Conservation (phyloP, 495 filamentous ascomycete species). For the Hyaloscypha variabilis region DNA sequence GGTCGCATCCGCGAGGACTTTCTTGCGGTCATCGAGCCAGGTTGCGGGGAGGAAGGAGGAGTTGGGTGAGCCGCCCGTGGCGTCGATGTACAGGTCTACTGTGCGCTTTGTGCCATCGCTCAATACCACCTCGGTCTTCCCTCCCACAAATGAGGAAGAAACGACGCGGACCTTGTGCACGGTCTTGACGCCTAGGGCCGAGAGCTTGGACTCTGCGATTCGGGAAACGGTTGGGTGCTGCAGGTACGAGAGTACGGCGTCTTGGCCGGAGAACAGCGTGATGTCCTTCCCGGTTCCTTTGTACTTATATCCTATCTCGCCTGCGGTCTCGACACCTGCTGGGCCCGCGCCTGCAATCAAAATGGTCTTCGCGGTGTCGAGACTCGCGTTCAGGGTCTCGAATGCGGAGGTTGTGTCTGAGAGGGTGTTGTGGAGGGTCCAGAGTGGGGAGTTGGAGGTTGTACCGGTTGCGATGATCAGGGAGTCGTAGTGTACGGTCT, state of each 20-base stretch:
- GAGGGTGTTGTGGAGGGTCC: slow-evolving; percentile 36
- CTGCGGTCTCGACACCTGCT: slow-evolving; percentile 63
- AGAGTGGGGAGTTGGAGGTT: slow-evolving; percentile 49
- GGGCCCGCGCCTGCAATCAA: slow-evolving; percentile 69
- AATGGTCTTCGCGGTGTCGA: slow-evolving; percentile 54
- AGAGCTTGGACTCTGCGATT: slow-evolving; percentile 36
- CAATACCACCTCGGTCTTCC: slow-evolving; percentile 37
- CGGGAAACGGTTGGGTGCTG: slow-evolving; percentile 49
- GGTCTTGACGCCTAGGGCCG: slow-evolving; percentile 37
- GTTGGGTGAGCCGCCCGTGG: slow-evolving; percentile 40
- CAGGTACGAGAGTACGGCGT: slow-evolving; percentile 33
- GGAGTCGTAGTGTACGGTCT: slow-evolving; percentile 44
- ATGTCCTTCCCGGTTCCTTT: slow-evolving; percentile 40
- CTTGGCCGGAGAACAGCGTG: slow-evolving; percentile 28
- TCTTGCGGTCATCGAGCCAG: slow-evolving; percentile 33
- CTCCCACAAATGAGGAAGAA: slow-evolving; percentile 21
- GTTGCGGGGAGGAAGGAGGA: slow-evolving; percentile 36
- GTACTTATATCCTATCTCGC: slow-evolving; percentile 57
- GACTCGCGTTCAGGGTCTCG: slow-evolving; percentile 40
- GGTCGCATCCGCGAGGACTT: slow-evolving; percentile 34
- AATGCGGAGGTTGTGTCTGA: slow-evolving; percentile 30
- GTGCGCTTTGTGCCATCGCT: slow-evolving; percentile 32
- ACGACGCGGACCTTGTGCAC: slow-evolving; percentile 33
- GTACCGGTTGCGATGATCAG: slow-evolving; percentile 46
- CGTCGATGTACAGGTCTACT: slow-evolving; percentile 44